Evolutionary conservation across 106 monocot species (phyloP).

Genomic region (Triglochin maritima): DNA sequence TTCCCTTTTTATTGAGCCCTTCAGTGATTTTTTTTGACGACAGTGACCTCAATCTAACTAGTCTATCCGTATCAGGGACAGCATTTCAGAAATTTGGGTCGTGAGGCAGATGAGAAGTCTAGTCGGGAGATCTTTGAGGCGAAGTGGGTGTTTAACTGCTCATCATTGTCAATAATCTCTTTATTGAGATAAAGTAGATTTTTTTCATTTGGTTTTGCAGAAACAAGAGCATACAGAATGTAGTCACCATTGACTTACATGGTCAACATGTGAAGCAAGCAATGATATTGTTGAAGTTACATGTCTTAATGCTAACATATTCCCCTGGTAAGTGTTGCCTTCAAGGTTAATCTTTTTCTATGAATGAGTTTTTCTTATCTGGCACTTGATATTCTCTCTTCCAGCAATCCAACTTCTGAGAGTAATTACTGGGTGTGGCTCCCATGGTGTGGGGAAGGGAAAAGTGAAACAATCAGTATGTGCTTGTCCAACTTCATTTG

Average conservation of each 20-base stretch:
- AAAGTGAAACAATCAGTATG: constrained; percentile 72
- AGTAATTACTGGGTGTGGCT: constrained; percentile 91
- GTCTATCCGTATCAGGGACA: constrained; percentile 40
- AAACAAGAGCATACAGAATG: constrained; percentile 64
- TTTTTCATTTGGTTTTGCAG: constrained; percentile 35
- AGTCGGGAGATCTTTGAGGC: constrained; percentile 71
- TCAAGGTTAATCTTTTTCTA: neutral
- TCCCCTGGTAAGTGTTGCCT: constrained; percentile 55
- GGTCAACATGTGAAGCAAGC: constrained; percentile 92
- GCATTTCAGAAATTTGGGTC: constrained; percentile 43
- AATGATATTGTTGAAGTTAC: constrained; percentile 68
- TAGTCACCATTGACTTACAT: constrained; percentile 81
- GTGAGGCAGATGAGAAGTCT: constrained; percentile 73
- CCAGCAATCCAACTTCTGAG: constrained; percentile 68
- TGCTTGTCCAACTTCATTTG: neutral
- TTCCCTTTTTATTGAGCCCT: too few relatives aligned
- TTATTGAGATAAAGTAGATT: neutral
- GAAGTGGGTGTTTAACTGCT: constrained; percentile 27
- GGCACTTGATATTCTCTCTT: constrained; percentile 6
- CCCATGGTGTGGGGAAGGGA: constrained; percentile 52
- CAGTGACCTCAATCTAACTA: too few relatives aligned
- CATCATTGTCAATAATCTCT: neutral
- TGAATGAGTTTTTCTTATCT: neutral
- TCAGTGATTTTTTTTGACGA: too few relatives aligned
- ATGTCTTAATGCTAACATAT: constrained; percentile 60